Base-by-base conservation (phyloP, 768 basidiomycete species). In the Russula griseocarnosa region DNA sequence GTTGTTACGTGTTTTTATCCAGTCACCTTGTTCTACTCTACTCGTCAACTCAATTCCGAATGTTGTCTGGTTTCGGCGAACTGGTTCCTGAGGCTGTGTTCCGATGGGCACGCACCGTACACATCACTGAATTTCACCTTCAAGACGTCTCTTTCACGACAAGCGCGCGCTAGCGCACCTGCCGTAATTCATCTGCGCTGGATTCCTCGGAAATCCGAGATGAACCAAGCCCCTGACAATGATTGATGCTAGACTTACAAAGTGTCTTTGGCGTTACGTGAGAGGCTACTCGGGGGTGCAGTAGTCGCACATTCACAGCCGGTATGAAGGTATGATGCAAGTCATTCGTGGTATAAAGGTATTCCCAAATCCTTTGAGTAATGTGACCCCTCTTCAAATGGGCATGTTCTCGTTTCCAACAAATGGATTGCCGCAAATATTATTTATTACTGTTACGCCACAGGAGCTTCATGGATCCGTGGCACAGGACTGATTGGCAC, bases 201-300 rank as follows among this genome's bases (percentile, higher is more conserved):
- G 14, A 22, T 11, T 8, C n/a, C n/a, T 22, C 10, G 44, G 44
- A 47, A 47, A 79, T 34, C 75, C 80, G 0, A 65, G 30, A 44
- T 44, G 42, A 18, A n/a, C 5, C n/a, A 22, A 47, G 46, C 24
- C 46, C 46, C 11, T 47, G 46, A 22, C 46, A 10, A 22, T 13
- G 46, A 47, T 46, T 20, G 44, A 46, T 46, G 20, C n/a, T 10
- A 46, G 38, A n/a, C 20, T 5, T 22, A 26, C 49, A 50, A 50
- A 24, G 28, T 51, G 8, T 53, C 30, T 20, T 16, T 30, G 22
- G 3, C 16, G 10, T 9, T 20, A n/a, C 32, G 11, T n/a, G 52
- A 53, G 52, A 10, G n/a, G 30, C 6, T 11, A 34, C 52, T n/a
- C 0, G 38, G 7, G 38, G 38, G 1, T 40, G 38, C 38, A 18